Evolutionary conservation across 2,329 filamentous ascomycete species (phyloP).

Genomic region (Orbilia blumenaviensis): DNA sequence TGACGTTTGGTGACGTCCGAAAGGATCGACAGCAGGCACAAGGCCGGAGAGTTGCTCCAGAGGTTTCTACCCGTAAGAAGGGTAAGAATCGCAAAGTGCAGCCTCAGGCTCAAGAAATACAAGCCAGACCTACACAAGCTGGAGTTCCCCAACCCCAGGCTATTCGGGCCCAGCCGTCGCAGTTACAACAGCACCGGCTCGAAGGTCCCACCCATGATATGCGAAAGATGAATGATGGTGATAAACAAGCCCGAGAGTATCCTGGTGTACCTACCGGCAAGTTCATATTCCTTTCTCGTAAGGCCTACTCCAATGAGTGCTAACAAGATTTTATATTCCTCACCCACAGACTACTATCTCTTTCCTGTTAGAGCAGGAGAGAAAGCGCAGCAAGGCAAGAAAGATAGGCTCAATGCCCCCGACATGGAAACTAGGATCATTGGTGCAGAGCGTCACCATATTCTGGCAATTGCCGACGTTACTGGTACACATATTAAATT

Average conservation of each 20-base stretch:
- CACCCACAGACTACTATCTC: conserved; percentile 24
- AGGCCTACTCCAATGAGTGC: neutral
- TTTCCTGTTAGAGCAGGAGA: conserved; percentile 27
- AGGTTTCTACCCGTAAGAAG: neutral
- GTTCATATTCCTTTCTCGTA: neutral
- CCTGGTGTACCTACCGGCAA: conserved; percentile 21
- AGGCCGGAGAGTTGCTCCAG: conserved; percentile 4
- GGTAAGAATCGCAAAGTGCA: conserved; percentile 8
- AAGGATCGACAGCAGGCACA: neutral
- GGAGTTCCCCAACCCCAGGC: neutral
- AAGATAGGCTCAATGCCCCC: neutral
- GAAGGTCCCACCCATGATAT: conserved; percentile 37
- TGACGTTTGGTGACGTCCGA: conserved; percentile 28
- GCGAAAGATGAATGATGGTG: conserved; percentile 30
- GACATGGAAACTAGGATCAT: conserved; percentile 41
- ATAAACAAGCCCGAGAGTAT: conserved; percentile 20
- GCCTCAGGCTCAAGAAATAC: neutral
- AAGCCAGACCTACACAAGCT: neutral
- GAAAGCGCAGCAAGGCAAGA: neutral
- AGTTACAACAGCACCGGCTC: neutral
- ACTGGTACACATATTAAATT: conserved; percentile 51
- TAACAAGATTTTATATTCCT: neutral
- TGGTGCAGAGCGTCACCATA: conserved; percentile 33
- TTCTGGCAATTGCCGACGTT: conserved; percentile 39
- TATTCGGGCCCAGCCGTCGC: neutral